Evolutionary conservation across 2,329 filamentous ascomycete species (phyloP), one percentile per base, ranked within the genome.

Genomic region (Aspergillus brasiliensis): DNA sequence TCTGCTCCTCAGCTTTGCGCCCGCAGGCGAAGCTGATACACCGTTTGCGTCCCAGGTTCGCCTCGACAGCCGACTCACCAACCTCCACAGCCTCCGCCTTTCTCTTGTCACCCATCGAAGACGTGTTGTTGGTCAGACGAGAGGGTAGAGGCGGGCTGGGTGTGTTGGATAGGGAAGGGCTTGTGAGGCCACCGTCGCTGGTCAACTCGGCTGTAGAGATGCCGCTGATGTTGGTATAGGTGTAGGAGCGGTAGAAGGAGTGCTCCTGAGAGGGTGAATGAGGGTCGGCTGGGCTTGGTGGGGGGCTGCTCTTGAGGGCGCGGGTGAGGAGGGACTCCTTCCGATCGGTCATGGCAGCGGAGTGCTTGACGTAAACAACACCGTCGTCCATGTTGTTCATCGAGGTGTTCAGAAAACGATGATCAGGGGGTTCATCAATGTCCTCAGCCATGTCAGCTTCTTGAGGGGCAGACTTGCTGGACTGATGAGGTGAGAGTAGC

Each of bases 21-120:
- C 85, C 88, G 73, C 94, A 98, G 34, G 92, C 92, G 75, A 98
- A 98, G 61, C 90, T 94, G 67, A 98, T 97, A 76, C 91, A 94
- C 61, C 93, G 87, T 79, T 93, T 97, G 70, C 91, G 90, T 51
- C 87, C 88, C 54, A 88, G 77, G 10, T 80, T 82, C n/a, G 83
- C 84, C 71, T 89, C 87, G 1, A 89, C 80, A 34, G 82, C 80
- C 13, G 84, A 80, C 69, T 90, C 86, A 58, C 69, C 70, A 38
- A 69, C 57, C 37, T 81, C 83, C 38, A 69, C 71, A 4, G 70
- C 64, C 34, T 67, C 64, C 38, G 67, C 66, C 52, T 72, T 72
- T 10, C 65, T 63, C 4, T 64, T 59, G 1, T 53, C 54, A 25
- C 66, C 61, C 17, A 60, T 58, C 7, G 61, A 48, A 5, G 62